Evolutionary conservation across 768 basidiomycete species (phyloP).

Genomic region (Boletus rubropictus): DNA sequence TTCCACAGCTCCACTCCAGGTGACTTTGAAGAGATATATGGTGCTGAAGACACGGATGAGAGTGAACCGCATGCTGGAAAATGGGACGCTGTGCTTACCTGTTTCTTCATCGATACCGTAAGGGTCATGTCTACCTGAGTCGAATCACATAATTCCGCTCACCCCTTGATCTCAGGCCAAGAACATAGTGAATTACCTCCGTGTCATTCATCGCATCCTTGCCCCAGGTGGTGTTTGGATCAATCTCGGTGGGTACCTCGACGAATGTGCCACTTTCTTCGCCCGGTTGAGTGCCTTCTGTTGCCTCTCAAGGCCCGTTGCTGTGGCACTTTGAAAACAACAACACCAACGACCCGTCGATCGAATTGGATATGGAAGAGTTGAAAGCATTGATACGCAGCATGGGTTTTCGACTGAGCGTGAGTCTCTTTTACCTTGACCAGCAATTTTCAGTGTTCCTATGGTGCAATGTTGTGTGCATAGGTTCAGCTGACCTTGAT

Average conservation of each 20-base stretch:
- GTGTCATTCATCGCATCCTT: slow-evolving; percentile 78
- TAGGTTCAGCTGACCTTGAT: background rate
- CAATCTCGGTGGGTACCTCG: slow-evolving; percentile 47
- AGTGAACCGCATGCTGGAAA: slow-evolving; percentile 64
- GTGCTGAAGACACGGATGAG: slow-evolving; percentile 42
- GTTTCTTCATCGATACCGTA: slow-evolving; percentile 97
- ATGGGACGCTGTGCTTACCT: slow-evolving; percentile 90
- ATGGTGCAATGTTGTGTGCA: background rate
- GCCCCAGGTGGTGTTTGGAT: slow-evolving; percentile 89
- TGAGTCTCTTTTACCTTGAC: slow-evolving; percentile 34
- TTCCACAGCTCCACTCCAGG: slow-evolving; percentile 37
- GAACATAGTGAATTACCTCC: slow-evolving; percentile 86
- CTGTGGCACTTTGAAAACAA: slow-evolving; percentile 99
- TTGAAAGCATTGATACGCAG: slow-evolving; percentile 65
- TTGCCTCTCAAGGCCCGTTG: slow-evolving; percentile 58
- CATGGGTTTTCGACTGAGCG: slow-evolving; percentile 80
- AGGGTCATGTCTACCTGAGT: slow-evolving; percentile 12
- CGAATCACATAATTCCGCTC: background rate
- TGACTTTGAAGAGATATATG: slow-evolving; percentile 93
- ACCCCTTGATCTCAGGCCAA: slow-evolving; percentile 54
- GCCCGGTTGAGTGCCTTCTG: background rate
- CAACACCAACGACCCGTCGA: slow-evolving; percentile 66
- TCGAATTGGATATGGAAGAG: slow-evolving; percentile 89
- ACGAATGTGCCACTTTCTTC: background rate
- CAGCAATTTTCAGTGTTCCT: background rate